A percentile compares a stretch with the other conserved stretches of the same genome.
phyloP scores from a whole-genome alignment of 805 yeast genomes.

The Maudiozyma pseudohumilis region DNA sequence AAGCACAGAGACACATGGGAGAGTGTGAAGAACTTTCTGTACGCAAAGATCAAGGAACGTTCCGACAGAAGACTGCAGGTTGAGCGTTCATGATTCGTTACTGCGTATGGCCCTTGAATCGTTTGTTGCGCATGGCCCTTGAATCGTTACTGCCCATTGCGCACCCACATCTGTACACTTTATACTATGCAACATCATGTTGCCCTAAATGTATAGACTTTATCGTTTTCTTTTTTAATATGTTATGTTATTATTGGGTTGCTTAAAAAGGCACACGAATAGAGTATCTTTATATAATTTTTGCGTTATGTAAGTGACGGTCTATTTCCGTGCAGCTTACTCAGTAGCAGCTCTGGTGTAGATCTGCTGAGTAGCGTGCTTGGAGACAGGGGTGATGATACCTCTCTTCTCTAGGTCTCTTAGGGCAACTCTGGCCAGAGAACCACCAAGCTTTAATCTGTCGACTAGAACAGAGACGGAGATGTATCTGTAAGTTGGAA shows the following conservation, averaged over 20 bases:
- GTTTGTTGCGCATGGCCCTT: no score
- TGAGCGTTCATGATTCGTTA: not conserved
- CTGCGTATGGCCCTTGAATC: no score
- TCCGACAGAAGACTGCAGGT: constrained; percentile 7
- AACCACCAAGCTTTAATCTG: constrained; percentile 98
- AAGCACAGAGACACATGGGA: constrained; percentile 33
- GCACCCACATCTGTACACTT: not conserved
- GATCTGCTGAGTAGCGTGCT: constrained; percentile 94
- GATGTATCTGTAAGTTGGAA: constrained; percentile 96
- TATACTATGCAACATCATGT: constrained; percentile 11
- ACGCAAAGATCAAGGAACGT: constrained; percentile 32
- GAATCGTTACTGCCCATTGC: no score
- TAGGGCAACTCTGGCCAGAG: constrained; percentile 97
- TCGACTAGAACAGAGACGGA: constrained; percentile 98
- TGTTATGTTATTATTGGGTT: not conserved
- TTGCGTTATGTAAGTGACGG: constrained; percentile 5
- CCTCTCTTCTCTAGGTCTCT: constrained; percentile 93
- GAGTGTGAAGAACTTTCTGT: constrained; percentile 32
- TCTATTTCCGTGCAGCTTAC: constrained; percentile 28
- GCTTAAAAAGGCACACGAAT: no score
- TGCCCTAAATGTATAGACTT: constrained; percentile 28
- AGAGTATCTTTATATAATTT: constrained; percentile 4
- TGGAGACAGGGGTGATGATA: constrained; percentile 84
- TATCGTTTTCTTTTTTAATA: constrained; percentile 29
- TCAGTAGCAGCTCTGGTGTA: constrained; percentile 79